Base-by-base conservation (phyloP, 2,329 filamentous ascomycete genomes). In the Beauveria australis region DNA sequence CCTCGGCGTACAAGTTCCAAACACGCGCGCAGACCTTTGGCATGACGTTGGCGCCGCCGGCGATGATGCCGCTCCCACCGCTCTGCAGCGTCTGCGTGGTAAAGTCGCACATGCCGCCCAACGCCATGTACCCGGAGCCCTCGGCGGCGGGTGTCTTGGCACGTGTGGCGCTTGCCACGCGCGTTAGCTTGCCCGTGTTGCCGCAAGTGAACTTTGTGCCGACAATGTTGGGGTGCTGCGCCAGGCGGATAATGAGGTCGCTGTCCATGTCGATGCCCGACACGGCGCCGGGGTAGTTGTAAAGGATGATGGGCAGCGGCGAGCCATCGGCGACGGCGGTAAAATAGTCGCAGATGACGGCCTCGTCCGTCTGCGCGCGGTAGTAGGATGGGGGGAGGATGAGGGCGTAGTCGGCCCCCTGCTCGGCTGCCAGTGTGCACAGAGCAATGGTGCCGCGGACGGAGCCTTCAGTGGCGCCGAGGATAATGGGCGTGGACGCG, bases 131-230 rank as follows among this genome's bases (percentile, higher is more conserved):
- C 12, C 84, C 85, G 22, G 79, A 83, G 40, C 83, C 84, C 63
- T 81, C 76, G 8, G 75, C 71, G 62, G 72, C 75, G 12, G 88
- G 85, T 0, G 87, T 91, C 73, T 86, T 84, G 61, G 91, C 89
- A 67, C 89, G 78, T 53, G 87, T 85, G 51, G 85, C 89, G 16
- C 82, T 75, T 7, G 91, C 90, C 5, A 96, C 89, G 37, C 91
- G 86, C 14, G 91, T 93, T 65, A 95, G 81, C 77, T 95, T 96
- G 65, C 91, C 91, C 1, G 90, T 94, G 78, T 91, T 94, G 65
- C 89, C 91, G 72, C 91, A 95, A 46, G 91, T 96, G 79, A 96
- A 95, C 74, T 96, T 96, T 60, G 90, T 92, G 64, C 91, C 91
- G 64, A 92, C 78, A 69, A 96, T 91, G 75, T 95, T 95, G 65